Evolutionary conservation across 371 early-diverging fungal species (phyloP).

Genomic region (Massospora cicadina): DNA sequence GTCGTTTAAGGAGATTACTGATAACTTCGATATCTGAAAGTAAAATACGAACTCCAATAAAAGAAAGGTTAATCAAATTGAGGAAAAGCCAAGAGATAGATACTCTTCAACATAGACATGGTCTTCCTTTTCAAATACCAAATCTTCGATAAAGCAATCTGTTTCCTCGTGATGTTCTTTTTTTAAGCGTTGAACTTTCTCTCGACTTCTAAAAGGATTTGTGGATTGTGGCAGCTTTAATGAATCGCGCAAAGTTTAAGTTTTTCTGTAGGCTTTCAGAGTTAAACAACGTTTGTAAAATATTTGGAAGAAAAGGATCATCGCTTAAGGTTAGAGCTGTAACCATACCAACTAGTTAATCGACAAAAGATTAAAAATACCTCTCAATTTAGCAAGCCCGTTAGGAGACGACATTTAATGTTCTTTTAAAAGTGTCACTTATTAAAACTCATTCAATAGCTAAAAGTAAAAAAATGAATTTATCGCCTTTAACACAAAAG

Average conservation of each 20-base stretch:
- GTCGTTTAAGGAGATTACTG: background rate
- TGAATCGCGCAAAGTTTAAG: background rate
- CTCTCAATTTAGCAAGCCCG: no score
- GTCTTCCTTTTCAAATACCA: background rate
- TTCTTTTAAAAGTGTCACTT: no score
- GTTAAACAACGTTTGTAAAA: background rate
- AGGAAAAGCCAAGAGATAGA: background rate
- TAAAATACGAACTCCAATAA: background rate
- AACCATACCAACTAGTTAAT: no score
- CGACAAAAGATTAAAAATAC: no score
- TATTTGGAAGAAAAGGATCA: background rate
- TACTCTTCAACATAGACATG: background rate
- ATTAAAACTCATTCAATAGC: no score
- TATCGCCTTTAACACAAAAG: no score
- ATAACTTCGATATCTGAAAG: background rate
- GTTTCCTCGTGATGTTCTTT: background rate
- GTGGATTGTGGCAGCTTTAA: background rate
- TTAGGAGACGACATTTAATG: no score
- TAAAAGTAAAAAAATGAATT: no score
- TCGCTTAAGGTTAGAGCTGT: no score
- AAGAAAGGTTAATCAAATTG: background rate
- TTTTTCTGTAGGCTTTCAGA: background rate
- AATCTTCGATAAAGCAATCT: background rate
- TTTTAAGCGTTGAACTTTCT: background rate
- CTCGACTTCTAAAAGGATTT: background rate